phyloP scores from a whole-genome alignment of 352 stramenopile genomes.

The Globisporangium recalcitrans region DNA sequence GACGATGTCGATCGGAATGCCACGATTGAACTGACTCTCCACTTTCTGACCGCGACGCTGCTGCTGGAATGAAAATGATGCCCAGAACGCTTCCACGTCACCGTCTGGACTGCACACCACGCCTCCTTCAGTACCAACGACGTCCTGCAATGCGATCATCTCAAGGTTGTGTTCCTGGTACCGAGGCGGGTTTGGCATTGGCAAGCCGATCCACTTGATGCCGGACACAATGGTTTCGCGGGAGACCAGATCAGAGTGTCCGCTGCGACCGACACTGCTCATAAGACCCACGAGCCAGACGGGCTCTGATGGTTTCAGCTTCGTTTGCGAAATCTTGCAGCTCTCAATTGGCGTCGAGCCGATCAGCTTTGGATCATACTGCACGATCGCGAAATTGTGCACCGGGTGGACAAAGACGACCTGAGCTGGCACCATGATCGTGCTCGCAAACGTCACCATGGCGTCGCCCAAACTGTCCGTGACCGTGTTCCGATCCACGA shows the following conservation, averaged over 20 bases:
- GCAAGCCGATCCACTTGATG: slow-evolving; percentile 82
- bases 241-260: slow-evolving; percentile 79
- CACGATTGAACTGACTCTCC: slow-evolving; percentile 83
- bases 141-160: slow-evolving; percentile 82
- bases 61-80: slow-evolving; percentile 86
- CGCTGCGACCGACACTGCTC: slow-evolving; percentile 71
- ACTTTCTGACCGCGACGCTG: slow-evolving; percentile 66
- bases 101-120: slow-evolving; percentile 69
- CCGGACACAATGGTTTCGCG: slow-evolving; percentile 82
- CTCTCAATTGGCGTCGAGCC: slow-evolving; percentile 78
- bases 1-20: slow-evolving; percentile 84
- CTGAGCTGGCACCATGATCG: slow-evolving; percentile 81
- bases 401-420: slow-evolving; percentile 91
- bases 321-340: slow-evolving; percentile 60
- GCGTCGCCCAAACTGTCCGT: slow-evolving; percentile 84
- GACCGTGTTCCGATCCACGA: slow-evolving; percentile 91
- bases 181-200: slow-evolving; percentile 73
- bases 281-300: slow-evolving; percentile 85
- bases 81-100: slow-evolving; percentile 80
- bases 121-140: slow-evolving; percentile 76
- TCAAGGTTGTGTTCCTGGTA: slow-evolving; percentile 88
- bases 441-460: slow-evolving; percentile 88
- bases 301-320: slow-evolving; percentile 60
- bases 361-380: slow-evolving; percentile 88
- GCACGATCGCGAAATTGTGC: slow-evolving; percentile 91